Evolutionary conservation across 1,284 basidiomycete species (phyloP), one percentile per base, ranked within the genome.

Genomic region (Cerrena zonata): DNA sequence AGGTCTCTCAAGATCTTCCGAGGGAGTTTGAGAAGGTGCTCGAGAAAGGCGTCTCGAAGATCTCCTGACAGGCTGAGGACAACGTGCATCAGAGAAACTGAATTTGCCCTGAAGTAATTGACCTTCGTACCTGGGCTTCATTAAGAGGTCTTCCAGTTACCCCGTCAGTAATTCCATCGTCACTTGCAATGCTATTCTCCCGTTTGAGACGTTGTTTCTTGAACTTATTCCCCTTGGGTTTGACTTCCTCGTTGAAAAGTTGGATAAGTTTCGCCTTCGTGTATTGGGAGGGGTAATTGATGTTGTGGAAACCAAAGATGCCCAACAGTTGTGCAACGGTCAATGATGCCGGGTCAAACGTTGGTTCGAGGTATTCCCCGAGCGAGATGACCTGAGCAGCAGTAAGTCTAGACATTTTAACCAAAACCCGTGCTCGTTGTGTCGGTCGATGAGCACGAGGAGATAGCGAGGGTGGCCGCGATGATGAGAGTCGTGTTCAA

Each of bases 191-290:
- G 55, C 86, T 84, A 56, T 82, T 80, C 64, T 83, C 77, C 60
- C 76, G 77, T 69, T 82, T 79, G 47, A 83, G 55, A 41, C 82
- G 73, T 55, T 90, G 83, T 57, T 79, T 84, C 64, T 80, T 81
- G 48, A 87, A 69, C 58, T 82, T 84, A 18, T 68, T 64, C 4
- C 78, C 73, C 50, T 79, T 79, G 5, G 82, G 72, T 59, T 79
- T 82, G 58, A 97, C 79, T 66, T 91, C 76, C 30, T 84, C 75
- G 53, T 91, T 82, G 69, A 94, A 98, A 3, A 86, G 70, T 37
- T 82, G 74, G 10, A 97, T 79, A 22, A 98, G 80, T 60, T 91
- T 92, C 4, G 84, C 75, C 69, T 98, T 98, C 55, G 89, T 91
- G 60, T 89, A 86, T 1, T 83, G 82, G 2, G 84, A 79, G 4